These are phyloP conservation scores for Trichophyton schoenleinii DNA, from an alignment of 2,329 filamentous ascomycete genomes.

Conservation along the genomic window DNA sequence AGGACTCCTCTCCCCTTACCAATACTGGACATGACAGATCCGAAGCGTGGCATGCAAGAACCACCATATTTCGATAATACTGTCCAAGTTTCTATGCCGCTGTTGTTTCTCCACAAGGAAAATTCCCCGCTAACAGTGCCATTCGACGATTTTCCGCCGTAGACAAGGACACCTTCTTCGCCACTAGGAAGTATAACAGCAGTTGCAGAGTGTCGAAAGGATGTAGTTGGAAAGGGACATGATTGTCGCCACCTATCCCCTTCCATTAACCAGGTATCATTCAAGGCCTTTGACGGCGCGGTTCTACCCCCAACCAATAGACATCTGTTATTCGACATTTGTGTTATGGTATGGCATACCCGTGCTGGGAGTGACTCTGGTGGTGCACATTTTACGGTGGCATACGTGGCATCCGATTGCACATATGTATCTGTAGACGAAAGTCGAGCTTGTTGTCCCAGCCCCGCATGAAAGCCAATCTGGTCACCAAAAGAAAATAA, in stretches of 20 bases:
- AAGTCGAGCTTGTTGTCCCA: constrained; percentile 37
- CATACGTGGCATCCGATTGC: constrained; percentile 36
- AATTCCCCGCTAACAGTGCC: constrained; percentile 40
- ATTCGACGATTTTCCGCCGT: constrained; percentile 48
- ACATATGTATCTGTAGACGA: constrained; percentile 36
- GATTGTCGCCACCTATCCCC: constrained; percentile 51
- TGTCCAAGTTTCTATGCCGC: constrained; percentile 38
- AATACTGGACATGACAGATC: constrained; percentile 37
- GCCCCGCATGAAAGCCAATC: constrained; percentile 31
- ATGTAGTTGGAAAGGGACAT: constrained; percentile 52
- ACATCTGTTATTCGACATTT: constrained; percentile 44
- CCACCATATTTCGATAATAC: constrained; percentile 25
- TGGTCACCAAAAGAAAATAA: constrained; percentile 30
- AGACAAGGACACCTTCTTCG: constrained; percentile 39
- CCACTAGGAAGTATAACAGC: constrained; percentile 22
- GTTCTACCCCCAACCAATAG: constrained; percentile 64
- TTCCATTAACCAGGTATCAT: constrained; percentile 64
- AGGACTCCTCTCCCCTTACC: constrained; percentile 47
- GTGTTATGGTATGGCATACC: constrained; percentile 67
- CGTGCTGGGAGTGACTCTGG: constrained; percentile 29
- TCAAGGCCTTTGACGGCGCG: constrained; percentile 57
- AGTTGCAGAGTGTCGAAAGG: constrained; percentile 63
- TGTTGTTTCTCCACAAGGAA: constrained; percentile 38
- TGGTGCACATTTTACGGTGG: constrained; percentile 30
- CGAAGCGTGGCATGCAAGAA: constrained; percentile 42